Conservation (phyloP, 1,284 basidiomycete species). For the Veloboletus limbatus region DNA sequence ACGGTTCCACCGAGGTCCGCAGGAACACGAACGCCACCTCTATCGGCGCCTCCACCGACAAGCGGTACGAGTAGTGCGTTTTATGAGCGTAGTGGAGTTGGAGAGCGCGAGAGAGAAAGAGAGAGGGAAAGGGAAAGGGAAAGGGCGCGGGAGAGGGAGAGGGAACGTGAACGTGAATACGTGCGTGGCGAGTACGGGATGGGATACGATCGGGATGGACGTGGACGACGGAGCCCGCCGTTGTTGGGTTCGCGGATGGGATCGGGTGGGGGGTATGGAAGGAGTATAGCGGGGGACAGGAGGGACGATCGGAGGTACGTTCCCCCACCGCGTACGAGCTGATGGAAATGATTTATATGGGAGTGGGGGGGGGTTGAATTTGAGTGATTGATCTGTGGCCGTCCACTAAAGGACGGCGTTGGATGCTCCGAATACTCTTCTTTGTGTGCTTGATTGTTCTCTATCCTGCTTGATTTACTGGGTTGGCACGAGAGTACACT, state of each 20-base stretch:
- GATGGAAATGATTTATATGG: neutral
- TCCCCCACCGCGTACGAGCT: conserved; percentile 13
- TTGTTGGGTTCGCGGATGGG: conserved; percentile 19
- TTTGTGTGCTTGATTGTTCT: too few species aligned
- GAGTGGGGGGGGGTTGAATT: neutral
- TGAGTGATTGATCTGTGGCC: neutral
- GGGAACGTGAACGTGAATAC: conserved; percentile 16
- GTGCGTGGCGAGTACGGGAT: conserved; percentile 22
- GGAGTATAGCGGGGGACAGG: conserved; percentile 15
- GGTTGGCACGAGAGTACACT: too few species aligned
- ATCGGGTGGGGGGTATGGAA: conserved; percentile 12
- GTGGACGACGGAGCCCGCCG: conserved; percentile 27
- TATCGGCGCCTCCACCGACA: conserved; percentile 17
- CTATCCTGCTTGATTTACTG: too few species aligned
- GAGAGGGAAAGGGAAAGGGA: conserved; percentile 10
- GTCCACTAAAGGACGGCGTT: too few species aligned
- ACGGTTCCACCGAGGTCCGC: conserved; percentile 17
- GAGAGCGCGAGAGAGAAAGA: conserved; percentile 2
- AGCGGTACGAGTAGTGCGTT: conserved; percentile 16
- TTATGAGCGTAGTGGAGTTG: conserved; percentile 20
- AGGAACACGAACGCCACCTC: conserved; percentile 20
- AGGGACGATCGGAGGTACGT: conserved; percentile 24
- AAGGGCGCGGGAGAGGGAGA: conserved; percentile 8
- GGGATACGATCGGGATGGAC: conserved; percentile 23
- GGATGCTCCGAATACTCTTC: too few species aligned